phyloP scores from a whole-genome alignment of 2,329 filamentous ascomycete genomes.

The Colletotrichum lini region DNA sequence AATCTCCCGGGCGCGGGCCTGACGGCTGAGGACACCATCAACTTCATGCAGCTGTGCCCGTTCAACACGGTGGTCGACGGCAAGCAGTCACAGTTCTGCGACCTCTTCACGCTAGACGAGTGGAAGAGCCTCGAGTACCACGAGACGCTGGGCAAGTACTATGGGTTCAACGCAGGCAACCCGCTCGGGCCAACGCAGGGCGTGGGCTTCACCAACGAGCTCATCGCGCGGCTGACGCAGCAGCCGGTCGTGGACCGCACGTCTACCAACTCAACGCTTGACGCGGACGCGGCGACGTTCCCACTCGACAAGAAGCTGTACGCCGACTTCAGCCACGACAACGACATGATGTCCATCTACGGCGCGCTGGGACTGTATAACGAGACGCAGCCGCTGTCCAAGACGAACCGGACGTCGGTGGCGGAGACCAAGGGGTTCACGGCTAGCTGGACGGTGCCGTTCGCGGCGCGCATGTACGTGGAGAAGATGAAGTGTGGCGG shows the following conservation, averaged over 20 bases:
- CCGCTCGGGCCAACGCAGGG: slow-evolving; percentile 87
- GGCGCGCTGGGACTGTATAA: slow-evolving; percentile 86
- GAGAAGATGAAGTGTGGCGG: slow-evolving; percentile 84
- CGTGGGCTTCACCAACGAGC: slow-evolving; percentile 89
- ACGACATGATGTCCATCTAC: slow-evolving; percentile 84
- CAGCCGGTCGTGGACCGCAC: slow-evolving; percentile 80
- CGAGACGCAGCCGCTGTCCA: slow-evolving; percentile 67
- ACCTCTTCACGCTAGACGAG: slow-evolving; percentile 79
- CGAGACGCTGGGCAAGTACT: slow-evolving; percentile 86
- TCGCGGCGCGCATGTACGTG: slow-evolving; percentile 85
- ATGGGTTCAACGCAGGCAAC: slow-evolving; percentile 83
- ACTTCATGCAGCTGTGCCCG: slow-evolving; percentile 90
- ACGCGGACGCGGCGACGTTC: slow-evolving; percentile 77
- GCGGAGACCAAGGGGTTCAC: slow-evolving; percentile 76
- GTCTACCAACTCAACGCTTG: slow-evolving; percentile 83
- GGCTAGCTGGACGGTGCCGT: slow-evolving; percentile 85
- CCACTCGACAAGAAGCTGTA: slow-evolving; percentile 80
- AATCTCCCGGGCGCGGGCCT: slow-evolving; percentile 79
- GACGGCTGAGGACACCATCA: slow-evolving; percentile 72
- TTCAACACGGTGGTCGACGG: slow-evolving; percentile 83
- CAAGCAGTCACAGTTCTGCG: slow-evolving; percentile 79
- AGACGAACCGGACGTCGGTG: slow-evolving; percentile 61
- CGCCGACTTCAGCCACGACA: slow-evolving; percentile 94
- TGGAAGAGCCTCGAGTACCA: slow-evolving; percentile 88
- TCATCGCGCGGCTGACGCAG: slow-evolving; percentile 83